Evolutionary conservation across 2,329 filamentous ascomycete species (phyloP), one percentile per base, ranked within the genome.

Genomic region (Colletotrichum sp.): DNA sequence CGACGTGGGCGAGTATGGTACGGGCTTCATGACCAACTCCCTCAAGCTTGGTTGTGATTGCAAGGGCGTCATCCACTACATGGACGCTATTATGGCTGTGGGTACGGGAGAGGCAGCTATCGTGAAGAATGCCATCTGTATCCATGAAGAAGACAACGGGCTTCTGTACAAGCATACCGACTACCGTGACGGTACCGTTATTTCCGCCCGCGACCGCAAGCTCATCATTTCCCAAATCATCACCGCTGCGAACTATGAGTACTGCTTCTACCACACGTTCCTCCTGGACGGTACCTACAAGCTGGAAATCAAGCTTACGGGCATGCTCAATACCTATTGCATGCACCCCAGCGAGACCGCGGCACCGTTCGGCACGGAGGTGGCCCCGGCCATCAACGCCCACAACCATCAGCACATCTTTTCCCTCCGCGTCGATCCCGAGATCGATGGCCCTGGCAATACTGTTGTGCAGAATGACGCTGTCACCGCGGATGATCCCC

Each of bases 121-220:
- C 3, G 93, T 95, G 84, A 94, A 95, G 85, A 95, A 95, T 79
- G 93, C 93, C 7, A 93, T 95, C 78, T 95, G 94, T 80, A 93
- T 95, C 74, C 94, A 95, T 83, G 94, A 95, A 83, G 93, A 95
- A 84, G 94, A 95, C 78, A 90, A 91, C 3, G 94, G 94, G 4
- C 94, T 95, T 69, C 85, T 95, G 4, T 95, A 94, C 88, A 95
- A 95, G 83, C 92, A 94, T 83, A 94, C 92, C 21, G 94, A 95
- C 82, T 95, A 95, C 88, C 91, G 94, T 57, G 93, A 95, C 80
- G 91, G 94, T 60, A 93, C 90, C 4, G 89, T 91, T 57, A 92
- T 94, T 13, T 92, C 95, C 6, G 95, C 93, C 7, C 91, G 93
- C 49, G 93, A 91, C n/a, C 91, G 93, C 70, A 95, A 94, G 81